A percentile compares a stretch with the other conserved stretches of the same genome.
These are phyloP conservation scores for Inga oerstediana DNA, from an alignment of 306 rosid genomes.

Conservation along the genomic window DNA sequence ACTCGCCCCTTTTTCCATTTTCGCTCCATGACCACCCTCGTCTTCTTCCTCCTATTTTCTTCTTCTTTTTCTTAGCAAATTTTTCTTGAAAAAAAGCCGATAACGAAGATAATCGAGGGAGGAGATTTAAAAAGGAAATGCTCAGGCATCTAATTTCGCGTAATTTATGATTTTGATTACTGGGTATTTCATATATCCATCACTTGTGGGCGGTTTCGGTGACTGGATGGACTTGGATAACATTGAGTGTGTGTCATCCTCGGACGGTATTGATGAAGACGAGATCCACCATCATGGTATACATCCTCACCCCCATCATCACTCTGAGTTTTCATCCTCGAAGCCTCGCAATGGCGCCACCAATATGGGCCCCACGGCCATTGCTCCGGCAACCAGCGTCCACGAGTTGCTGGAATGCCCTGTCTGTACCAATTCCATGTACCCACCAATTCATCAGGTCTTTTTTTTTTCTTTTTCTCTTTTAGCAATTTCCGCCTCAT, in stretches of 20 bases:
- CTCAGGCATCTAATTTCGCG: conserved; percentile 18
- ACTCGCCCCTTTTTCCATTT: conserved; percentile 12
- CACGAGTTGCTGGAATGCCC: conserved; percentile 89
- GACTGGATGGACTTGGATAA: conserved; percentile 70
- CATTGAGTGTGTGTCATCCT: conserved; percentile 73
- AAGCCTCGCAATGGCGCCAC: conserved; percentile 58
- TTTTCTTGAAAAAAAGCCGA: background rate
- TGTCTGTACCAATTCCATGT: conserved; percentile 89
- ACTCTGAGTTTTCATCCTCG: conserved; percentile 58
- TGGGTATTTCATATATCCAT: conserved; percentile 35
- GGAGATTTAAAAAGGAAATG: conserved; percentile 12
- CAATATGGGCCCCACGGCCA: conserved; percentile 48
- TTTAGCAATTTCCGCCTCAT: background rate
- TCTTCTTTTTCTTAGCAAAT: background rate
- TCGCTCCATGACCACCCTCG: conserved; percentile 34
- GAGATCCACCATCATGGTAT: conserved; percentile 65
- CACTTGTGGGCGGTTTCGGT: conserved; percentile 17
- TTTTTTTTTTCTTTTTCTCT: background rate
- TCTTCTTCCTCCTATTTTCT: conserved; percentile 35
- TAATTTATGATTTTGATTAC: conserved; percentile 29
- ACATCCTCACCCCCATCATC: conserved; percentile 62
- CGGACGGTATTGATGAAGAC: conserved; percentile 77
- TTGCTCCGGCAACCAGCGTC: conserved; percentile 83
- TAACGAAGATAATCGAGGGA: conserved; percentile 17
- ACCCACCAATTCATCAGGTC: conserved; percentile 90